A percentile compares a stretch with the other conserved stretches of the same genome.
Evolutionary conservation across 768 basidiomycete genomes (phyloP).

Genomic region (Scleroderma bovista): DNA sequence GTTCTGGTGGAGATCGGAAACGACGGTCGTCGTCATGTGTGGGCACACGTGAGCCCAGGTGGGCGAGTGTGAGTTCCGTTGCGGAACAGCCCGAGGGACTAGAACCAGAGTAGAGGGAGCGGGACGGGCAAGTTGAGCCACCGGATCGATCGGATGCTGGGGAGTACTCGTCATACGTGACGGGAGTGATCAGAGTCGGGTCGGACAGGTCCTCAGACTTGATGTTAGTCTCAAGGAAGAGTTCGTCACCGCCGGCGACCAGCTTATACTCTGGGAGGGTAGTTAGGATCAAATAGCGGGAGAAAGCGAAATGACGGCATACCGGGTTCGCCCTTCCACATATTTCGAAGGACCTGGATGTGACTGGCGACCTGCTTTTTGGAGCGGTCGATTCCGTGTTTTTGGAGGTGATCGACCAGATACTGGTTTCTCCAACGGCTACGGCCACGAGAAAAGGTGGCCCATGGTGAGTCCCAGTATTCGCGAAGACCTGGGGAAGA

Average conservation of each 20-base stretch:
- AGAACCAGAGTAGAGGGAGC: slow-evolving; percentile 18
- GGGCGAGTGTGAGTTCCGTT: slow-evolving; percentile 22
- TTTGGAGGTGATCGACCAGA: slow-evolving; percentile 74
- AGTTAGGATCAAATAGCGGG: slow-evolving; percentile 3
- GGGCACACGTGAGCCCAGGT: slow-evolving; percentile 12
- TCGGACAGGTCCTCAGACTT: slow-evolving; percentile 55
- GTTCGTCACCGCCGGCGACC: slow-evolving; percentile 76
- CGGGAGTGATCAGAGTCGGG: slow-evolving; percentile 35
- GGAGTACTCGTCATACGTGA: slow-evolving; percentile 29
- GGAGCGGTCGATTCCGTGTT: slow-evolving; percentile 61
- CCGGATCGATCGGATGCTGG: slow-evolving; percentile 28
- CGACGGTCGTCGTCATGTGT: slow-evolving; percentile 24
- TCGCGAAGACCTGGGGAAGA: slow-evolving; percentile 56
- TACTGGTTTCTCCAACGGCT: slow-evolving; percentile 82
- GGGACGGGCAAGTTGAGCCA: slow-evolving; percentile 23
- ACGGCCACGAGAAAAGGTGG: slow-evolving; percentile 72
- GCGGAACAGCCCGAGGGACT: slow-evolving; percentile 18
- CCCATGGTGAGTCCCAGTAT: slow-evolving; percentile 80
- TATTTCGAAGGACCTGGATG: slow-evolving; percentile 78
- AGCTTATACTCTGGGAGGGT: slow-evolving; percentile 58
- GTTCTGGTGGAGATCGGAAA: slow-evolving; percentile 28
- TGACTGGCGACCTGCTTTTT: slow-evolving; percentile 92
- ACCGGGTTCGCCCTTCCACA: slow-evolving; percentile 86
- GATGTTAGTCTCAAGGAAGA: slow-evolving; percentile 46
- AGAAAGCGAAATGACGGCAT: slow-evolving; percentile 8